Percentiles rank a stretch among this genome's conserved stretches.
Evolutionary conservation across 345 rosid species (phyloP).

Genomic region (Luvunga scandens): DNA sequence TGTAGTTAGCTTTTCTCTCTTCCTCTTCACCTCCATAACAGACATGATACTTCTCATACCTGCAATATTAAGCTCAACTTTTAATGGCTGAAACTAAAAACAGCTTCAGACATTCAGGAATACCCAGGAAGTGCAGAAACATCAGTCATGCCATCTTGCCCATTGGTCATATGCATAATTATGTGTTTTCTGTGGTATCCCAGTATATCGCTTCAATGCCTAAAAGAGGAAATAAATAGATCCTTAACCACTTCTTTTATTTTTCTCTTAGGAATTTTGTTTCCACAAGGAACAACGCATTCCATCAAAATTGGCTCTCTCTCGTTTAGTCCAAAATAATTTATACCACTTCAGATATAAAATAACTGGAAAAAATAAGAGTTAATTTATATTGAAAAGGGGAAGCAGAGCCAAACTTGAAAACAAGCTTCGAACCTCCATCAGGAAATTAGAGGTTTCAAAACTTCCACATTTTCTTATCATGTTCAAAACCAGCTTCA

Average conservation of each 20-base stretch:
- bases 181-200: not conserved
- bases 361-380: not conserved
- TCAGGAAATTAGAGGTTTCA: not conserved
- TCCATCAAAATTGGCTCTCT: not conserved
- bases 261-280: not conserved
- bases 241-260: not conserved
- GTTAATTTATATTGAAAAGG: not conserved
- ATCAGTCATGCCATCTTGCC: not conserved
- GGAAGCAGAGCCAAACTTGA: not conserved
- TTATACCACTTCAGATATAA: not conserved
- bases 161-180: not conserved
- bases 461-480: not conserved
- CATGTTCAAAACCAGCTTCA: not conserved
- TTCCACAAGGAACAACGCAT: not conserved
- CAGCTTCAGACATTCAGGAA: not conserved
- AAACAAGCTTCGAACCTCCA: not conserved
- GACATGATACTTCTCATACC: slow-evolving; percentile 94
- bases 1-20: slow-evolving; percentile 79
- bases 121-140: not conserved
- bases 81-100: not conserved
- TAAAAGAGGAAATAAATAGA: not conserved
- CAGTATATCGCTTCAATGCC: not conserved
- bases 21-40: slow-evolving; percentile 82
- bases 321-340: no score
- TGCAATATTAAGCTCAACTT: slow-evolving; percentile 28